Conservation (phyloP, 306 rosid genomes). For the Carpinus viminea region DNA sequence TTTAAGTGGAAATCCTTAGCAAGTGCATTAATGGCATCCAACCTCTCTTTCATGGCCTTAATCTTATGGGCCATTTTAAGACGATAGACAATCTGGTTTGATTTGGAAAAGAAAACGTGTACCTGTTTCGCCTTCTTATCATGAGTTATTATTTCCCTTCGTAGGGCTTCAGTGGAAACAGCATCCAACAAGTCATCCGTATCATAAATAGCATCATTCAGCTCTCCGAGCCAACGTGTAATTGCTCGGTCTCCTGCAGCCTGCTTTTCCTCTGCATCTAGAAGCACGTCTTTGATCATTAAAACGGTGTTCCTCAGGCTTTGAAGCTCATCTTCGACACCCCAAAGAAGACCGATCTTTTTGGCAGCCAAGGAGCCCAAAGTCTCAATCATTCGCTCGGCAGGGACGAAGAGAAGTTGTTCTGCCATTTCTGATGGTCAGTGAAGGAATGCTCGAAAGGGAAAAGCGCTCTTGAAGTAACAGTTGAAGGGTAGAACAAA, state of each 20-base stretch:
- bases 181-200: neutral
- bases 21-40: neutral
- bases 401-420: no score
- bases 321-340: neutral
- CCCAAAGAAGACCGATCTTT: no score
- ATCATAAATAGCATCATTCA: neutral
- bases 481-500: no score
- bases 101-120: neutral
- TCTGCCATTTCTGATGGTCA: no score
- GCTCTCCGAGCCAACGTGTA: neutral
- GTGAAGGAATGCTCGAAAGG: no score
- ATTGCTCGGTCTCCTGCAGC: neutral
- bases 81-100: no score
- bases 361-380: no score
- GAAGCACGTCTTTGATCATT: no score
- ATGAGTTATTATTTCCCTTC: neutral
- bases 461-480: neutral
- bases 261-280: no score
- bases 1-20: neutral
- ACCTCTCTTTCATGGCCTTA: neutral
- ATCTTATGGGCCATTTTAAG: neutral
- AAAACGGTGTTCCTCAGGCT: neutral
- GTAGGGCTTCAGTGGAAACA: neutral
- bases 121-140: neutral
- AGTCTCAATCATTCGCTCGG: no score